phyloP scores from a whole-genome alignment of 345 rosid species.

The Anastatica hierochuntica region DNA sequence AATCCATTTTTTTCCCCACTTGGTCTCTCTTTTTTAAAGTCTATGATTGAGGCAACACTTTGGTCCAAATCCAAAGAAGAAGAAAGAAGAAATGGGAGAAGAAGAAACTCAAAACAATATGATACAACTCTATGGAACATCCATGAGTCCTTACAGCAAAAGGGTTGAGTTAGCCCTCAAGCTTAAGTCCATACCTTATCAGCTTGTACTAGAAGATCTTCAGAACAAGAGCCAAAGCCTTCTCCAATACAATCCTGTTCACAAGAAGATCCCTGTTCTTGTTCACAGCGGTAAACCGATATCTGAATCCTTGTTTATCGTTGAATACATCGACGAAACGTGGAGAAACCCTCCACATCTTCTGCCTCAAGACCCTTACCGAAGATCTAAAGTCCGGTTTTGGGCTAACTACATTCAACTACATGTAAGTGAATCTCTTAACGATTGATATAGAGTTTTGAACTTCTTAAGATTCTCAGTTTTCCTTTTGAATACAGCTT shows the following conservation, averaged over 20 bases:
- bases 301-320: constrained; percentile 28
- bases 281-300: constrained; percentile 27
- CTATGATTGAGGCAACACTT: background rate
- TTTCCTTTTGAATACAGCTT: no score
- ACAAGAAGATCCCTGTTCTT: constrained; percentile 20
- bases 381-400: constrained; percentile 31
- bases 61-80: background rate
- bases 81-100: constrained; percentile 12
- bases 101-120: constrained; percentile 24
- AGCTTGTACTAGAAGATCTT: constrained; percentile 33
- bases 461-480: no score
- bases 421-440: background rate
- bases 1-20: background rate
- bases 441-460: no score
- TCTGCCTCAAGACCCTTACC: constrained; percentile 33
- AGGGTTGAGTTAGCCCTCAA: constrained; percentile 34
- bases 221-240: constrained; percentile 29
- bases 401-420: constrained; percentile 28
- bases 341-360: constrained; percentile 29
- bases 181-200: constrained; percentile 30
- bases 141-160: constrained; percentile 24
- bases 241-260: constrained; percentile 29
- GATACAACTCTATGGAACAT: constrained; percentile 21
- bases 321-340: constrained; percentile 40
- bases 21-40: background rate